These are phyloP conservation scores for Tubosaeta brunneosetosa DNA, from an alignment of 768 basidiomycete species.

Conservation along the genomic window DNA sequence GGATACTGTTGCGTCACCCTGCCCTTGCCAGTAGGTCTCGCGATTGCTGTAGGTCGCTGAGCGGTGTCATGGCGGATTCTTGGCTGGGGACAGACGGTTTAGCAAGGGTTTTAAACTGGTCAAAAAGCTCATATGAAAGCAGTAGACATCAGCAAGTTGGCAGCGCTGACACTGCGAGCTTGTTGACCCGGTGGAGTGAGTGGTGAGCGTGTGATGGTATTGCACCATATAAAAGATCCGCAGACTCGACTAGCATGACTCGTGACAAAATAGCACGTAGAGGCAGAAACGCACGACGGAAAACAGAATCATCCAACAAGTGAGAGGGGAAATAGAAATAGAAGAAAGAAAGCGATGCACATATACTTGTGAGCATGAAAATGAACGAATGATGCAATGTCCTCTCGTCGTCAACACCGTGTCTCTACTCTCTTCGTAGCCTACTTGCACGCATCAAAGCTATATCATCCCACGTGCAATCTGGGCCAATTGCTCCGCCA, in stretches of 20 bases:
- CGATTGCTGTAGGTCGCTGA: too few species aligned
- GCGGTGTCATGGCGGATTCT: too few species aligned
- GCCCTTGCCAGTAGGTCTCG: too few species aligned
- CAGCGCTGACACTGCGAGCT: too few species aligned
- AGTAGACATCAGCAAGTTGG: too few species aligned
- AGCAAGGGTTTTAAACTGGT: too few species aligned
- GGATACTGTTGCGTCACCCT: too few species aligned
- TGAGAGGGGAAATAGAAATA: neutral
- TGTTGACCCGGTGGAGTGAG: neutral
- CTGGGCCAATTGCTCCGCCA: slow-evolving; percentile 63
- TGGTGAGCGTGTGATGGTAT: slow-evolving; percentile 18
- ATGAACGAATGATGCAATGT: neutral
- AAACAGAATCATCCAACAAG: too few species aligned
- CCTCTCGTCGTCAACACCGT: slow-evolving; percentile 2
- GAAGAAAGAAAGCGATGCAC: slow-evolving; percentile 1
- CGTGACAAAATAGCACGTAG: slow-evolving; percentile 1
- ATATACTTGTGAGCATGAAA: slow-evolving; percentile 1
- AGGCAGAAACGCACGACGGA: neutral
- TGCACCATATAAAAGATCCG: slow-evolving; percentile 3
- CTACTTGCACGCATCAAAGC: slow-evolving; percentile 12
- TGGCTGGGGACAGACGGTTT: too few species aligned
- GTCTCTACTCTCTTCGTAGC: slow-evolving; percentile 14
- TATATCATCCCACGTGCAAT: slow-evolving; percentile 41
- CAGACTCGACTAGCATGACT: slow-evolving; percentile 1
- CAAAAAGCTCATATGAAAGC: too few species aligned